Percentiles rank a stretch among this genome's conserved stretches.
These are phyloP conservation scores for Sclerotinia trifoliorum DNA, from an alignment of 2,329 filamentous ascomycete species.

Conservation along the genomic window DNA sequence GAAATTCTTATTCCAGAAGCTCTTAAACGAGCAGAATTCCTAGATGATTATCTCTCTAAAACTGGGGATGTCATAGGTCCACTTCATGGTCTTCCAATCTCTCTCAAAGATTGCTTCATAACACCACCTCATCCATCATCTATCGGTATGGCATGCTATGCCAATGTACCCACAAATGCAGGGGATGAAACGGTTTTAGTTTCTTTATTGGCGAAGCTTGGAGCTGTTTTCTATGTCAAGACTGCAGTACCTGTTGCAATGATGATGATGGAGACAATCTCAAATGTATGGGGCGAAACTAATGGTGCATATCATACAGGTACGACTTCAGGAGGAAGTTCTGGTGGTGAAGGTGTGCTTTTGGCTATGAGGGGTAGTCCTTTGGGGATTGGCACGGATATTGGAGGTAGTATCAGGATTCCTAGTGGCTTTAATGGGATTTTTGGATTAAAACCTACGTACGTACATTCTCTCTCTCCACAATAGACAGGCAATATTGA, in stretches of 20 bases:
- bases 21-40: slow-evolving; percentile 49
- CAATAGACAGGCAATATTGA: slow-evolving; percentile 2
- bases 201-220: slow-evolving; percentile 42
- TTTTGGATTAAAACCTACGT: slow-evolving; percentile 44
- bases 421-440: slow-evolving; percentile 42
- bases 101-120: slow-evolving; percentile 45
- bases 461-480: slow-evolving; percentile 13
- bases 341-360: slow-evolving; percentile 26
- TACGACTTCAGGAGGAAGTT: slow-evolving; percentile 37
- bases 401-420: slow-evolving; percentile 43
- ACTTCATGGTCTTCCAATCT: slow-evolving; percentile 45
- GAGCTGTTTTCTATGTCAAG: slow-evolving; percentile 81
- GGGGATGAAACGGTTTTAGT: slow-evolving; percentile 41
- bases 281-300: slow-evolving; percentile 29
- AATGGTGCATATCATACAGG: slow-evolving; percentile 41
- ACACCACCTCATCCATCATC: slow-evolving; percentile 40
- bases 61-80: slow-evolving; percentile 43
- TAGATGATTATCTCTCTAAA: slow-evolving; percentile 51
- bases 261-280: slow-evolving; percentile 38
- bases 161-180: slow-evolving; percentile 37
- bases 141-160: slow-evolving; percentile 42
- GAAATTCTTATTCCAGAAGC: slow-evolving; percentile 57
- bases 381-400: slow-evolving; percentile 24
- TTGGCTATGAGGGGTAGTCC: slow-evolving; percentile 23
- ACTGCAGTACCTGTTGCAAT: slow-evolving; percentile 69